Conservation (phyloP, 331 rosid species). For the Quercus lobata region DNA sequence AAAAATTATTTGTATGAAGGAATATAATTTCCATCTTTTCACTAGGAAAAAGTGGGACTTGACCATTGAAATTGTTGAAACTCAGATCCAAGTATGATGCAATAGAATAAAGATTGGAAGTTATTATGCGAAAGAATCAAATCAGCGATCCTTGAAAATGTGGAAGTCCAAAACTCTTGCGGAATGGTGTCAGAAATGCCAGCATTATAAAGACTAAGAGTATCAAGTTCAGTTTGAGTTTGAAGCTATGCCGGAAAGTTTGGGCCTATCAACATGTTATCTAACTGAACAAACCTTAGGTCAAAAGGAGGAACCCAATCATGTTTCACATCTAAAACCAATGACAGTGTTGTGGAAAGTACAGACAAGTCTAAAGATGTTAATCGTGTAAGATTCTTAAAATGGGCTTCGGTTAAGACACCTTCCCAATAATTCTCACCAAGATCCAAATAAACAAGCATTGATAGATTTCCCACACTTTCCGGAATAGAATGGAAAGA, state of each 20-base stretch:
- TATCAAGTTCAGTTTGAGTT: background rate
- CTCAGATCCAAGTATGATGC: background rate
- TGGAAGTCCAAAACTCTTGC: background rate
- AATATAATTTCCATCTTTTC: background rate
- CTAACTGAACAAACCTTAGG: accelerated
- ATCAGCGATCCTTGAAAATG: background rate
- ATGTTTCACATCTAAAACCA: background rate
- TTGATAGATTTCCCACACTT: background rate
- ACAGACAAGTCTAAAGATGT: background rate
- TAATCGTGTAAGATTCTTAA: background rate
- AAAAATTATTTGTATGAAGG: background rate
- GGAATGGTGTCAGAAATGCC: background rate
- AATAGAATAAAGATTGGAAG: background rate
- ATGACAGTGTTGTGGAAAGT: background rate
- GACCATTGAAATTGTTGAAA: background rate
- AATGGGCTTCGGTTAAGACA: background rate
- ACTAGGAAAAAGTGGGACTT: slow-evolving; percentile 1
- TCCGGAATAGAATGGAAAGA: background rate
- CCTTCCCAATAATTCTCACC: background rate
- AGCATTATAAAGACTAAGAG: background rate
- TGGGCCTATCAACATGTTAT: background rate
- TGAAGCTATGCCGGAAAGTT: background rate
- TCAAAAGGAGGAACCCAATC: background rate
- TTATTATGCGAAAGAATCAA: background rate
- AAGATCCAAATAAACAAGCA: background rate